Percentiles rank a stretch among this genome's conserved stretches.
Evolutionary conservation across 345 rosid species (phyloP).

Genomic region (Pistacia integerrima): DNA sequence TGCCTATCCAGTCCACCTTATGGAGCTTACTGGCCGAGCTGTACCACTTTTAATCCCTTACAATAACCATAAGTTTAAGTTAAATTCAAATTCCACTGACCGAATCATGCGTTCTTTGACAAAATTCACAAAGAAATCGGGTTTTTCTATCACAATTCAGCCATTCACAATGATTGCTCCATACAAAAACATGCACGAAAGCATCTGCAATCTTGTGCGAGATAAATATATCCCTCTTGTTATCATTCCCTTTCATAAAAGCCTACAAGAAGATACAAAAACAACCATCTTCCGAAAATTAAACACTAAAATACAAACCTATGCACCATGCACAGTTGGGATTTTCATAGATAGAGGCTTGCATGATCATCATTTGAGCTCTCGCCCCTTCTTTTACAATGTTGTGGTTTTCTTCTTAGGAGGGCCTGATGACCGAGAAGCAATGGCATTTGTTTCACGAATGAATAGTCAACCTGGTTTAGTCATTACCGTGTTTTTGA

Average conservation of each 20-base stretch:
- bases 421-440: slow-evolving; percentile 40
- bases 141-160: slow-evolving; percentile 10
- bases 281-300: background rate
- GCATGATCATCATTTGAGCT: background rate
- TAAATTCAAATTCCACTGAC: background rate
- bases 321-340: slow-evolving; percentile 38
- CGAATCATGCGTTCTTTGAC: slow-evolving; percentile 32
- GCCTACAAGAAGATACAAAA: background rate
- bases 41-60: slow-evolving; percentile 28
- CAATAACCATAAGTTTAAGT: background rate
- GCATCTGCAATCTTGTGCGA: slow-evolving; percentile 34
- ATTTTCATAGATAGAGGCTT: slow-evolving; percentile 27
- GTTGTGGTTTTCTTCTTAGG: slow-evolving; percentile 32
- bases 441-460: slow-evolving; percentile 27
- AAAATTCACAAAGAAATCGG: slow-evolving; percentile 14
- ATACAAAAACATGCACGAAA: slow-evolving; percentile 31
- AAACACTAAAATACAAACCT: slow-evolving; percentile 14
- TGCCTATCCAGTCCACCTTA: slow-evolving; percentile 22
- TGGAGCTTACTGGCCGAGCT: slow-evolving; percentile 29
- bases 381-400: background rate
- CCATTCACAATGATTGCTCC: slow-evolving; percentile 29
- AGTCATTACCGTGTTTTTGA: slow-evolving; percentile 17
- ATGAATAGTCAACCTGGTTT: slow-evolving; percentile 24
- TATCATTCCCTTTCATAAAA: slow-evolving; percentile 27
- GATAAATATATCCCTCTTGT: slow-evolving; percentile 24